phyloP scores from a whole-genome alignment of 2,329 filamentous ascomycete species.

The Microsporum ferrugineum region DNA sequence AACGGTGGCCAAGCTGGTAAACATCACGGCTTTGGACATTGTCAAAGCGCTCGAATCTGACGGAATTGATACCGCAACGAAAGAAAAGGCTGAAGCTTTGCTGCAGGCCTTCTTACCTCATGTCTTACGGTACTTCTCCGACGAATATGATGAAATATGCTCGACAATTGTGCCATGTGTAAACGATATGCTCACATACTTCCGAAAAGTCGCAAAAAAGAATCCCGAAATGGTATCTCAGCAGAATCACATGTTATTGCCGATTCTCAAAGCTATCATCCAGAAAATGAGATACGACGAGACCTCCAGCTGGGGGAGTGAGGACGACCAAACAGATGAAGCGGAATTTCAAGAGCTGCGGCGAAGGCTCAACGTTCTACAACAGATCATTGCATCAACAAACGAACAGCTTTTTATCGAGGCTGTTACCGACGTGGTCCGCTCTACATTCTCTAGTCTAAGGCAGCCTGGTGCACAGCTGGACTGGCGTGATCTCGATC shows the following conservation, averaged over 20 bases:
- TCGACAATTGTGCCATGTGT: constrained; percentile 88
- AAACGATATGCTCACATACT: constrained; percentile 80
- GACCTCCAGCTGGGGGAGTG: constrained; percentile 82
- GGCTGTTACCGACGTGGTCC: constrained; percentile 77
- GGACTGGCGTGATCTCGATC: constrained; percentile 89
- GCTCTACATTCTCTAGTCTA: constrained; percentile 70
- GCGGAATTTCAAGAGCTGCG: constrained; percentile 93
- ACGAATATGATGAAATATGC: constrained; percentile 97
- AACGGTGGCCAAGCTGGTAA: constrained; percentile 88
- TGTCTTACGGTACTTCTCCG: constrained; percentile 85
- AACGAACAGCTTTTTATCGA: constrained; percentile 83
- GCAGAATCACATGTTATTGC: constrained; percentile 71
- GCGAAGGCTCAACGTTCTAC: constrained; percentile 76
- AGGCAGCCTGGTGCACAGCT: constrained; percentile 61
- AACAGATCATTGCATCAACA: constrained; percentile 83
- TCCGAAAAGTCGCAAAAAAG: constrained; percentile 63
- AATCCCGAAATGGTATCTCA: constrained; percentile 55
- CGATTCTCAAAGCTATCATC: constrained; percentile 84
- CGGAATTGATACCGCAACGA: constrained; percentile 47
- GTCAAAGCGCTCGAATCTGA: constrained; percentile 73
- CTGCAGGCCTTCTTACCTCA: constrained; percentile 76
- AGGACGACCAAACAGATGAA: constrained; percentile 91
- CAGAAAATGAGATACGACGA: constrained; percentile 97
- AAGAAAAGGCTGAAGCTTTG: constrained; percentile 65
- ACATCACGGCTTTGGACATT: constrained; percentile 76